These are phyloP conservation scores for Mycena albidolilacea DNA, from an alignment of 768 basidiomycete species.

Conservation along the genomic window DNA sequence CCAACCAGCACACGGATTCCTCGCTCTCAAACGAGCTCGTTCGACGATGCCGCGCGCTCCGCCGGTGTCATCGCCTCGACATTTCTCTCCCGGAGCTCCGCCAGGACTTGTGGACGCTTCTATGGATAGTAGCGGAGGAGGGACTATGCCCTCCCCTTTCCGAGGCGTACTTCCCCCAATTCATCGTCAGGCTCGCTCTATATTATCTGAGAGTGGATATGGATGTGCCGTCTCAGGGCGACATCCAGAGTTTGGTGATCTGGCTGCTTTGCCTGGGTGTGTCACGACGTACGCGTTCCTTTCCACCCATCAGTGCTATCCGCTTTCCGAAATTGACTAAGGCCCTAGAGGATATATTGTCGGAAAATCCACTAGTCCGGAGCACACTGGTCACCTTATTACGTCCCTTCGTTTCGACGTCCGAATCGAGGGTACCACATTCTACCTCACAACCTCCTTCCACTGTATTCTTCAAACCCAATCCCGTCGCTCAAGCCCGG, in stretches of 20 bases:
- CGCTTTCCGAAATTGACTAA: constrained; percentile 35
- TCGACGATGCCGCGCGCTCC: constrained; percentile 62
- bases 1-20: constrained; percentile 53
- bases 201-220: constrained; percentile 33
- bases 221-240: constrained; percentile 34
- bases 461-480: constrained; percentile 32
- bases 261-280: constrained; percentile 60
- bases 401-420: constrained; percentile 55
- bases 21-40: constrained; percentile 65
- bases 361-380: constrained; percentile 54
- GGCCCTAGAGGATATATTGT: constrained; percentile 54
- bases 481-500: constrained; percentile 11
- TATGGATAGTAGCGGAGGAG: constrained; percentile 74
- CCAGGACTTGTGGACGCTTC: constrained; percentile 69
- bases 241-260: constrained; percentile 50
- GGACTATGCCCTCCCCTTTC: constrained; percentile 61
- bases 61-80: constrained; percentile 59
- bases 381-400: constrained; percentile 58
- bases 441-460: constrained; percentile 41
- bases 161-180: constrained; percentile 56
- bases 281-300: constrained; percentile 53
- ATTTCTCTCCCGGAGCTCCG: constrained; percentile 48
- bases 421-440: constrained; percentile 45
- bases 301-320: constrained; percentile 2
- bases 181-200: constrained; percentile 50